phyloP scores from a whole-genome alignment of 352 stramenopile genomes.

The Phytophthora sp. region DNA sequence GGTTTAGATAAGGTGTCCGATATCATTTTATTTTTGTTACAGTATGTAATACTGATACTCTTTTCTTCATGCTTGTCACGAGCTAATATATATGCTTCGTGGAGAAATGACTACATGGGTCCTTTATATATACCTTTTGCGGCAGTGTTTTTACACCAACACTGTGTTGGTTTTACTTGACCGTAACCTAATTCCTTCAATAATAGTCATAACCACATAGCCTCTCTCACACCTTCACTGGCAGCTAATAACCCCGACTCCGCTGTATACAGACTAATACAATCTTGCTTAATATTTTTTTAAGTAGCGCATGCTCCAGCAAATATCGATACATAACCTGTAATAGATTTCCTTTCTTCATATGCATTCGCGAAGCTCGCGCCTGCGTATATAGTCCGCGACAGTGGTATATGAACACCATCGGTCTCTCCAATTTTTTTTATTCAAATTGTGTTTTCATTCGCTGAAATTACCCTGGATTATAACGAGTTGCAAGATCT shows the following conservation, averaged over 20 bases:
- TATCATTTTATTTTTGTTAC: constrained; percentile 15
- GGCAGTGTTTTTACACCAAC: neutral
- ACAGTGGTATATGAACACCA: no score
- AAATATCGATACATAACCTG: constrained; percentile 9
- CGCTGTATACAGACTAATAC: constrained; percentile 1
- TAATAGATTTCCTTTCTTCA: constrained; percentile 2
- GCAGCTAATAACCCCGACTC: neutral
- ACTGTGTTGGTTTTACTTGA: neutral
- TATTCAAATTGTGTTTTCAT: no score
- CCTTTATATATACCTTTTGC: neutral
- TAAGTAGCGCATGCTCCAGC: constrained; percentile 5
- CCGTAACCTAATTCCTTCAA: neutral
- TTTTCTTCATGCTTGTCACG: constrained; percentile 8
- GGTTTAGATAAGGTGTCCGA: constrained; percentile 9
- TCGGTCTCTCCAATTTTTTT: no score
- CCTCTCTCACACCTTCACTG: constrained; percentile 5
- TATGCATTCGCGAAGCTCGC: constrained; percentile 1
- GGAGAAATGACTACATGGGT: neutral
- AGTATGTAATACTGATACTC: constrained; percentile 15
- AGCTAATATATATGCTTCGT: constrained; percentile 3
- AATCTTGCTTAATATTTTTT: constrained; percentile 7
- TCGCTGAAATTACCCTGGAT: no score
- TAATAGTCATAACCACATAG: neutral
- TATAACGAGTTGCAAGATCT: no score
- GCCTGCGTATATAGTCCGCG: constrained; percentile 3